Conservation (phyloP, 768 basidiomycete genomes). For the Mycena metata region DNA sequence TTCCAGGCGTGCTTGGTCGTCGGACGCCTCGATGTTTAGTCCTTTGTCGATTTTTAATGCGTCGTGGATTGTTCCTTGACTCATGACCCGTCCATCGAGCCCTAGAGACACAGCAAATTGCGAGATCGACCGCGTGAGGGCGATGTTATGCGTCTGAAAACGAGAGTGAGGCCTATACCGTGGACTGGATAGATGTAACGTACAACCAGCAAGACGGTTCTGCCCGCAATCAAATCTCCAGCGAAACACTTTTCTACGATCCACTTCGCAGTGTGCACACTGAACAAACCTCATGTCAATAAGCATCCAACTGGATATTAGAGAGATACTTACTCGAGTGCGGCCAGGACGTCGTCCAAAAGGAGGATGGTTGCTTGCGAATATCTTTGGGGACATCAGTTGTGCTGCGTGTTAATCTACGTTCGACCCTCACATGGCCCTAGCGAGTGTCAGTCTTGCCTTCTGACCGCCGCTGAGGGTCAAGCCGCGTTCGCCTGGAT, state of each 20-base stretch:
- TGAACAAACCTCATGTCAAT: constrained; percentile 18
- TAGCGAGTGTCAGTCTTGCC: constrained; percentile 65
- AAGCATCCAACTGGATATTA: not conserved
- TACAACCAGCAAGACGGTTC: constrained; percentile 88
- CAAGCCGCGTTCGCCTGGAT: constrained; percentile 68
- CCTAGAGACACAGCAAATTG: constrained; percentile 43
- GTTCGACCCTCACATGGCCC: constrained; percentile 53
- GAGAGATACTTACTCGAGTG: constrained; percentile 56
- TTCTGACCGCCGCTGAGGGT: constrained; percentile 58
- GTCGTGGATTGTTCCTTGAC: constrained; percentile 56
- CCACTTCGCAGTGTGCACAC: constrained; percentile 84
- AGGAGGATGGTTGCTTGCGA: constrained; percentile 72
- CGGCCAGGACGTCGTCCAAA: constrained; percentile 80
- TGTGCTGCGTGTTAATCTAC: too few species aligned
- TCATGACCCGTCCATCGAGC: constrained; percentile 55
- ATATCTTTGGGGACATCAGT: constrained; percentile 40
- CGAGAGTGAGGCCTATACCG: not conserved
- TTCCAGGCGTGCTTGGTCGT: constrained; percentile 48
- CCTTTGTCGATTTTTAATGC: constrained; percentile 6
- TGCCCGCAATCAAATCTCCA: constrained; percentile 81
- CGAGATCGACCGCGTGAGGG: constrained; percentile 55
- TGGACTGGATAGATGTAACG: not conserved
- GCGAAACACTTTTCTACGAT: constrained; percentile 84
- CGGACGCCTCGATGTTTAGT: constrained; percentile 23
- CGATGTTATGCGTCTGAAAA: constrained; percentile 61